Evolutionary conservation across 2,329 filamentous ascomycete genomes (phyloP).

Genomic region (Fusarium tuaranense): DNA sequence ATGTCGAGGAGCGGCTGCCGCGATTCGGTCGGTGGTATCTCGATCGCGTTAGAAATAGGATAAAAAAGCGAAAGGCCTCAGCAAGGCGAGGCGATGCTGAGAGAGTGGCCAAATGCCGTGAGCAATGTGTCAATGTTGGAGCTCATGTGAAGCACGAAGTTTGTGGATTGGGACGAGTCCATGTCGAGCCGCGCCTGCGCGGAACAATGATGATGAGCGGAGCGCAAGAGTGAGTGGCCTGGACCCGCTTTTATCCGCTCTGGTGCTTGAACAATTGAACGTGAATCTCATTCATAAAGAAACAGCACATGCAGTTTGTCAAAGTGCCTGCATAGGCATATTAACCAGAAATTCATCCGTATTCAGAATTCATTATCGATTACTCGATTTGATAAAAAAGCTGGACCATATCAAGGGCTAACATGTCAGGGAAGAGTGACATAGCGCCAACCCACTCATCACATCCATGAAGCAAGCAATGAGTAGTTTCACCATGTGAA

Average conservation of each 20-base stretch:
- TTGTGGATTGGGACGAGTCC: background rate
- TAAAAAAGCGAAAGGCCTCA: background rate
- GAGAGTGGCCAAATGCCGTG: background rate
- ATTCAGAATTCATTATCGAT: background rate
- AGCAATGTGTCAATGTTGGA: background rate
- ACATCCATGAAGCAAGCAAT: background rate
- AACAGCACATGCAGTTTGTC: background rate
- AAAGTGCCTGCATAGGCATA: background rate
- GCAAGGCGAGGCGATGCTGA: background rate
- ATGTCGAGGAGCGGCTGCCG: background rate
- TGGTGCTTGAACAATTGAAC: background rate
- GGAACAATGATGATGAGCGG: constrained; percentile 8
- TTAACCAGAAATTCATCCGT: background rate
- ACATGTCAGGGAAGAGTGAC: background rate
- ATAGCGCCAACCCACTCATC: background rate
- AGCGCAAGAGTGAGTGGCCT: background rate
- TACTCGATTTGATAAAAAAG: background rate
- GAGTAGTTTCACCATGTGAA: background rate
- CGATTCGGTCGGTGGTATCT: background rate
- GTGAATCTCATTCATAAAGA: background rate
- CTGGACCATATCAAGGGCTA: background rate
- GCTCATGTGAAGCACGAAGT: constrained; percentile 2
- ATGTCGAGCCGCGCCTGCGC: constrained; percentile 5
- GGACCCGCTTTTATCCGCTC: constrained; percentile 26
- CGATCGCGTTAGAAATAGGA: background rate